Evolutionary conservation across 1,284 basidiomycete genomes (phyloP), one percentile per base, ranked within the genome.

Genomic region (Kalmanozyma brasiliensis): DNA sequence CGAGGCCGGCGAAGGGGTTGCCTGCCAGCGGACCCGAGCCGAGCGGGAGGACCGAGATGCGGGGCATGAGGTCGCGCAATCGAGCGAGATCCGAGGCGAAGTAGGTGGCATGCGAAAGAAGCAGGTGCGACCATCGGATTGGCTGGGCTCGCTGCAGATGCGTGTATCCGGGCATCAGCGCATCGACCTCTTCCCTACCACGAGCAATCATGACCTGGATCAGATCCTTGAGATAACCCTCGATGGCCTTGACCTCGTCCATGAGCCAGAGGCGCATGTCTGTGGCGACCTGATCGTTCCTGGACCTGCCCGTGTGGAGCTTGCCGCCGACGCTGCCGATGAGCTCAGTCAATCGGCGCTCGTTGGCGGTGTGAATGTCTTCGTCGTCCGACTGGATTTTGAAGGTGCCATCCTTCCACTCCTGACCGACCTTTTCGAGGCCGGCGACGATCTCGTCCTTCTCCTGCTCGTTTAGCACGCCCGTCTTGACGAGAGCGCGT

Each of bases 301-400:
- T 87, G 60, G 92, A 94, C 56, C 95, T 89, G 34, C 95, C 96
- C 0, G 96, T 98, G 83, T 98, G 95, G 13, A 81, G 73, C 70
- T 79, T 80, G 37, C 82, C 82, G 9, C 82, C 83, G 13, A 82
- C 81, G 44, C 78, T 60, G 0, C 95, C 95, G 59, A 98, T 93
- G 60, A 98, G 84, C 85, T 98, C 95, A 70, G 89, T 92, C 73
- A 98, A 84, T 29, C 95, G 87, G 51, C 96, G 90, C 83, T 98
- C 95, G 80, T 98, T 98, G 57, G 96, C 96, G n/a, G 95, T 98
- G 83, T 98, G 95, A 63, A 98, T 98, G 80, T 98, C 95, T 80
- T 98, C 95, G 80, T 98, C 95, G 74, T 95, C 93, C 14, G 88
- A 85, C 10, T 70, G 68, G 34, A 70, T 73, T 23, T 71, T 29